Evolutionary conservation across 805 yeast genomes (phyloP), one percentile per base, ranked within the genome.

Genomic region (Teunomyces kruisii): DNA sequence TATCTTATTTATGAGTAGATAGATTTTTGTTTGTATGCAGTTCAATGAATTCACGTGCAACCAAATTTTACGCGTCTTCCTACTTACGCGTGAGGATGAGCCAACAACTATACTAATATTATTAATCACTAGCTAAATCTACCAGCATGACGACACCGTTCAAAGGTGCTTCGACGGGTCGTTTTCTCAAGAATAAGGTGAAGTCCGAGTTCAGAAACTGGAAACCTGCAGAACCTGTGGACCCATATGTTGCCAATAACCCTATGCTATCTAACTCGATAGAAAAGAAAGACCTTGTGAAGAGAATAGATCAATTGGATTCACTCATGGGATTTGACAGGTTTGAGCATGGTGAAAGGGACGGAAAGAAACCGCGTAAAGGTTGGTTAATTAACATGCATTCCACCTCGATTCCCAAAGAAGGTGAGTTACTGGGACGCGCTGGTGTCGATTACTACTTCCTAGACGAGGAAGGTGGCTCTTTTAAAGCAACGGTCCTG

Each of bases 341-440:
- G 41, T 82, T 75, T 50, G 88, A 84, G 41, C 67, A 83, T 50
- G 88, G 96, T 26, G 80, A 95, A 29, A 62, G 75, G 39, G 75
- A 70, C 44, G 75, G 75, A 6, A 48, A 55, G 32, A 66, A 61
- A 49, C 72, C 76, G 2, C 76, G 78, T 45, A 78, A 79, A 13
- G 99, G 99, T 36, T 94, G 99, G 99, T 70, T 94, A 44, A 79
- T 86, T 33, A 95, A 94, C 59, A 89, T 94, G 94, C 99, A 92
- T 68, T 81, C 96, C 2, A 88, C 96, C 1, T 73, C 86, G 1
- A 62, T 86, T 3, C 80, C 85, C 2, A 75, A 80, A 9, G 80
- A 78, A 4, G 83, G 80, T 27, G 55, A 75, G 9, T 72, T 79
- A n/a, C 17, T 42, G 9, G 97, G 96, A 8, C 72, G 79, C 29